Evolutionary conservation across 1,139 yeast species (phyloP), one percentile per base, ranked within the genome.

Genomic region (Hansenula lynferdii): DNA sequence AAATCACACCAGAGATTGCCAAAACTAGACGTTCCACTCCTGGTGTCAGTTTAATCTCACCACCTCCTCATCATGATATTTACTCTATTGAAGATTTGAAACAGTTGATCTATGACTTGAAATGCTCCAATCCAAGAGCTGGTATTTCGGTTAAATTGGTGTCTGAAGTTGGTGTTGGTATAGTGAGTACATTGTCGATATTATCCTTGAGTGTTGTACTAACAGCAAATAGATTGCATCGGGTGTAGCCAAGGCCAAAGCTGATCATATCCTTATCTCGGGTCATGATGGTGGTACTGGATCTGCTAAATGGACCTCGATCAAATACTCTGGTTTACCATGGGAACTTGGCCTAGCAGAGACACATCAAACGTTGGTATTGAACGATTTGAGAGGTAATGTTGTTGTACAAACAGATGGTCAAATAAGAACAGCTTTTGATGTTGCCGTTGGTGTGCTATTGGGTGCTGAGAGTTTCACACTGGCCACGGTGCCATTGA

Each of bases 231-330:
- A n/a, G n/a, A n/a, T n/a, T 61, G 97, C 97, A 21, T 89, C 97
- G 29, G 98, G 98, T 75, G 98, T 92, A 28, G 97, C 97, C 47
- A 92, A 92, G 68, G 97, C 98, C 22, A 95, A 95, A 60, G 96
- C 97, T 14, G 97, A 92, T 61, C 96, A 90, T 62, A 85, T 92
- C 55, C 74, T 90, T 59, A 86, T 92, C 51, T 85, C 96, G 45
- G 97, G 97, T 57, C 97, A 94, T 60, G 97, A 90, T 64, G 98
- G 98, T 77, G 98, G 98, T 72, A 92, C 98, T 46, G 98, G 98
- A 81, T 97, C 97, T 42, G 92, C 97, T 42, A 80, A 95, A 64
- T 86, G 95, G 86, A 90, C 97, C 23, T 92, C 96, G 58, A 87
- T 92, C 62, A 90, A 90, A 64, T 82, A 89, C 60, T 97, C 98